phyloP scores from a whole-genome alignment of 768 basidiomycete species.

The Amanita molliuscula region DNA sequence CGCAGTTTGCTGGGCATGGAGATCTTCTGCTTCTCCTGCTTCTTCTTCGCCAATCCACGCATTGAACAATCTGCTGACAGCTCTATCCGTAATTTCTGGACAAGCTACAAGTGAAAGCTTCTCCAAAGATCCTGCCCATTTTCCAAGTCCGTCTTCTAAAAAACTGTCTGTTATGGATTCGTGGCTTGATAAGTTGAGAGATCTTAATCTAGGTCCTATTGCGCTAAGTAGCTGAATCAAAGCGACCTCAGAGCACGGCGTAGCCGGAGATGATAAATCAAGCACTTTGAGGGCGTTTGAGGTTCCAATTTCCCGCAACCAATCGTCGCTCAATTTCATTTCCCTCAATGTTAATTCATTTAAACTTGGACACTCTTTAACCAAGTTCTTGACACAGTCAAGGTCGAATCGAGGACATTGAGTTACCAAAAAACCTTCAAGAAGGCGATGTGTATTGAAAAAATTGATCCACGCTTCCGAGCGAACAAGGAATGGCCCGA shows the following conservation, averaged over 20 bases:
- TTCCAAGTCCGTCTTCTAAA: slow-evolving; percentile 49
- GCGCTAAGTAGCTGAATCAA: slow-evolving; percentile 43
- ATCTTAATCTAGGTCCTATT: slow-evolving; percentile 44
- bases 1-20: not conserved
- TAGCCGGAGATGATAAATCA: slow-evolving; percentile 57
- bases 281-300: slow-evolving; percentile 35
- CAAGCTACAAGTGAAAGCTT: slow-evolving; percentile 46
- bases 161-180: slow-evolving; percentile 47
- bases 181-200: slow-evolving; percentile 69
- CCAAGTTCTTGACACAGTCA: slow-evolving; percentile 50
- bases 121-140: slow-evolving; percentile 34
- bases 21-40: not conserved
- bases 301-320: slow-evolving; percentile 39
- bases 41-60: slow-evolving; percentile 26
- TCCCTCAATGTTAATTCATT: slow-evolving; percentile 72
- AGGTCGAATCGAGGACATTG: slow-evolving; percentile 84
- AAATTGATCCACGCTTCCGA: slow-evolving; percentile 65
- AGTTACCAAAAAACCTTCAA: slow-evolving; percentile 69
- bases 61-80: slow-evolving; percentile 59
- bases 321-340: slow-evolving; percentile 56
- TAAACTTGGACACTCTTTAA: slow-evolving; percentile 40
- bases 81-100: slow-evolving; percentile 57
- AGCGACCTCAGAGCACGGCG: slow-evolving; percentile 44
- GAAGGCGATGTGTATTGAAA: slow-evolving; percentile 49
- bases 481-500: slow-evolving; percentile 82